Conservation (phyloP, 2,329 filamentous ascomycete species). For the Fusarium sp. region DNA sequence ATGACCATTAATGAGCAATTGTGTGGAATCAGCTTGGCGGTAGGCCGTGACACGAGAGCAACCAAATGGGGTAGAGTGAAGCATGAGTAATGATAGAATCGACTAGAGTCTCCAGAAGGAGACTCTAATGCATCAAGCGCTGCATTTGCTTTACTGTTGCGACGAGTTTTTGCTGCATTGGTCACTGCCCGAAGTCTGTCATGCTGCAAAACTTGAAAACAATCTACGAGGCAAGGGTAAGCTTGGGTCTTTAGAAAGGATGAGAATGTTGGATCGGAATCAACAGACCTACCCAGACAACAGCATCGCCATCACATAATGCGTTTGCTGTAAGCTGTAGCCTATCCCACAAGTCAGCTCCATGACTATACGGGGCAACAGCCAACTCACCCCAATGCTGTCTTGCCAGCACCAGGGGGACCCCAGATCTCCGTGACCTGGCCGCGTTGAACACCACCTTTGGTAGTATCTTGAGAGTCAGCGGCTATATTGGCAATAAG, state of each 20-base stretch:
- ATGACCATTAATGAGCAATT: constrained; percentile 76
- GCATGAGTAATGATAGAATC: constrained; percentile 61
- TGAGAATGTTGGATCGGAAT: constrained; percentile 11
- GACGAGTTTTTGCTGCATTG: constrained; percentile 23
- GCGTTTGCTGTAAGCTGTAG: constrained; percentile 75
- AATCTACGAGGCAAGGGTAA: constrained; percentile 49
- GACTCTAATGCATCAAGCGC: constrained; percentile 11
- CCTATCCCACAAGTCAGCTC: constrained; percentile 55
- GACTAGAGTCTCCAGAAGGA: constrained; percentile 38
- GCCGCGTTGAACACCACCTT: constrained; percentile 74
- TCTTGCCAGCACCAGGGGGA: constrained; percentile 87
- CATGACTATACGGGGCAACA: constrained; percentile 13
- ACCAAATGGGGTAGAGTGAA: constrained; percentile 76
- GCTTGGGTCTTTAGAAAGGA: not conserved
- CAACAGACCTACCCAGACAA: constrained; percentile 84
- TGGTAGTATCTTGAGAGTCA: constrained; percentile 22
- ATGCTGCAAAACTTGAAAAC: constrained; percentile 54
- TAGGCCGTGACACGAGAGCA: constrained; percentile 76
- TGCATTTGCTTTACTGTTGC: not conserved
- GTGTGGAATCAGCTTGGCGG: constrained; percentile 67
- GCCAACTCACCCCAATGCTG: constrained; percentile 74
- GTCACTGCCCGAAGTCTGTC: constrained; percentile 44
- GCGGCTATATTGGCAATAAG: constrained; percentile 44
- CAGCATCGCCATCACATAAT: constrained; percentile 66
- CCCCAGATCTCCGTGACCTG: constrained; percentile 90